Conservation (phyloP, 495 filamentous ascomycete genomes). For the Thozetella sp. region DNA sequence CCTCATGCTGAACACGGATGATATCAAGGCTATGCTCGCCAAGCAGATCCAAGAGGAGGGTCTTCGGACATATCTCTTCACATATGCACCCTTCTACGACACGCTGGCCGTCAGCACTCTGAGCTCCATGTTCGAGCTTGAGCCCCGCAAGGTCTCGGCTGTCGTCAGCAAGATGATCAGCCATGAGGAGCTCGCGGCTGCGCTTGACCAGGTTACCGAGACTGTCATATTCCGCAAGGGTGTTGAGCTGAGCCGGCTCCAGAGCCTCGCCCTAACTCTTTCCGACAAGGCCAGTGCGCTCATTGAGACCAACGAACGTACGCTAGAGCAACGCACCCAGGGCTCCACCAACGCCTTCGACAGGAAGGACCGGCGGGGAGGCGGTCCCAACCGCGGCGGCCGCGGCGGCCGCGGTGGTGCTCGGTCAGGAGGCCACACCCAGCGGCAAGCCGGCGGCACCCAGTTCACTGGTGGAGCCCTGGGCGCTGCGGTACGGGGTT, state of each 20-base stretch:
- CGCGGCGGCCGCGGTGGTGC: conserved; percentile 71
- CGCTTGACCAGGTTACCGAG: conserved; percentile 95
- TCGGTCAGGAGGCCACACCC: conserved; percentile 49
- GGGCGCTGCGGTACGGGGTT: conserved; percentile 55
- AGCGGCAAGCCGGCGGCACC: conserved; percentile 58
- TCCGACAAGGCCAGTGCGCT: conserved; percentile 94
- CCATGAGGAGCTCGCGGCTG: conserved; percentile 95
- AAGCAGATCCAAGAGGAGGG: conserved; percentile 99
- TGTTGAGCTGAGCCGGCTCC: conserved; percentile 92
- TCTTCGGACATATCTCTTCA: conserved; percentile 97
- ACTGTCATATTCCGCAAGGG: conserved; percentile 99
- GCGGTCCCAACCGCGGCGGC: conserved; percentile 67
- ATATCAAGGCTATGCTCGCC: conserved; percentile 95
- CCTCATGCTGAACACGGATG: conserved; percentile 83
- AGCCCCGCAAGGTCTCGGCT: conserved; percentile 86
- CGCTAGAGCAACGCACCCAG: conserved; percentile 93
- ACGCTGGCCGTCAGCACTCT: conserved; percentile 85
- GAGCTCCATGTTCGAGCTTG: conserved; percentile 93
- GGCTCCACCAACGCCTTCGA: conserved; percentile 95
- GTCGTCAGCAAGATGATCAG: conserved; percentile 99
- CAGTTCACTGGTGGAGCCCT: conserved; percentile 61
- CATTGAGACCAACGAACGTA: conserved; percentile 97
- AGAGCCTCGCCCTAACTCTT: conserved; percentile 91
- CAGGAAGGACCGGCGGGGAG: conserved; percentile 75
- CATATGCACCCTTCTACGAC: conserved; percentile 98